Conservation (phyloP, 2,329 filamentous ascomycete genomes). For the Sarocladium strictum region DNA sequence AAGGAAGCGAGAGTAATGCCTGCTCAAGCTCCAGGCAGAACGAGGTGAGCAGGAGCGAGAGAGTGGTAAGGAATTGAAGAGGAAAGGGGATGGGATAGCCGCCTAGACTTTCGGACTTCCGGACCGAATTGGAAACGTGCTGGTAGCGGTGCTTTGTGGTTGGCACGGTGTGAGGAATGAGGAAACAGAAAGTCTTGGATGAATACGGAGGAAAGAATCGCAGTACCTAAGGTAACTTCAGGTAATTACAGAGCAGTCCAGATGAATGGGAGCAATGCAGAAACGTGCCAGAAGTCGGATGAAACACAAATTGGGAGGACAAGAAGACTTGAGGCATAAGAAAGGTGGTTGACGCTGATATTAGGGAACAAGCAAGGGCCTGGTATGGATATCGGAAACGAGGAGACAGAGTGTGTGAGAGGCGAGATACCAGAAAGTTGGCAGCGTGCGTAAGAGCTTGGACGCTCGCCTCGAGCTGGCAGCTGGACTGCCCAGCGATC, state of each 20-base stretch:
- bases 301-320: background rate
- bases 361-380: background rate
- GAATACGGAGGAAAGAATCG: too few species aligned
- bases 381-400: background rate
- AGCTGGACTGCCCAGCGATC: too few species aligned
- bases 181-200: background rate
- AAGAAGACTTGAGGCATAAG: background rate
- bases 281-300: background rate
- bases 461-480: background rate
- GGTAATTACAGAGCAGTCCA: too few species aligned
- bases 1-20: background rate
- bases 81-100: background rate
- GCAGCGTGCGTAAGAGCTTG: background rate
- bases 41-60: background rate
- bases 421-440: background rate
- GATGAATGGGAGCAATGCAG: background rate
- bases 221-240: too few species aligned
- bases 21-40: slow-evolving; percentile 9
- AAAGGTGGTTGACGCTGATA: background rate
- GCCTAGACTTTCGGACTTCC: background rate
- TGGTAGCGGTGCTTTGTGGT: background rate
- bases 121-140: too few species aligned
- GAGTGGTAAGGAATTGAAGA: too few species aligned
- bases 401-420: background rate
- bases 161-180: background rate